Base-by-base conservation (phyloP, 257 asterid genomes). In the Thymus mandschuricus region DNA sequence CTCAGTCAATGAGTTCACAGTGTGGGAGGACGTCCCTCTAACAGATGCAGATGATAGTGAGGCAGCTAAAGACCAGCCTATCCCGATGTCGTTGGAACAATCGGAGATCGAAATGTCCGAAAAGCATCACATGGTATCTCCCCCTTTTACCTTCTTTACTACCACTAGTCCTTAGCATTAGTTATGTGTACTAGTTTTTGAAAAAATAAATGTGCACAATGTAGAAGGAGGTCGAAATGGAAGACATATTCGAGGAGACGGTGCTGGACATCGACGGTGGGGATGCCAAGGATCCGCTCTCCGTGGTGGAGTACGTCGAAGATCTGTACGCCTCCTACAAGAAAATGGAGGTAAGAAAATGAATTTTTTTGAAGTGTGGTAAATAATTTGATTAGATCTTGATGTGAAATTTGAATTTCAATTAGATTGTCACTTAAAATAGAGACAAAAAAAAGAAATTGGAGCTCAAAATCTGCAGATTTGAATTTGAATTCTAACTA, bases 211-310 rank as follows among this genome's bases (percentile, higher is more conserved):
- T 21, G 21, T 31, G 8, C 43, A 43, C 31, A 28, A 52, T 82
- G 44, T 28, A 79, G 78, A 35, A 83, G 90, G 98, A 94, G 83
- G 88, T 94, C 8, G 97, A 91, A 54, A 93, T 93, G 97, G 98
- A 88, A 60, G 98, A 94, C 80, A 89, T 87, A 61, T 86, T 86
- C 35, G 96, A 89, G 65, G 96, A 91, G 71, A 58, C 86, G 33
- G 69, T 89, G 0, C n/a, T 77, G 69, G 96, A 94, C 71, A 94
- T 94, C 10, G 98, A 94, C 46, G 60, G 82, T 12, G 49, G 74
- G 43, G 97, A 94, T 69, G 85, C 80, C 2, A 86, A 85, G 76
- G 83, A 93, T 70, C 91, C 94, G 10, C 86, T 93, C 45, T 87
- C 96, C 6, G 96, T 81, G 34, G 81, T 75, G 4, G 98, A 94